Evolutionary conservation across 2,329 filamentous ascomycete species (phyloP), one percentile per base, ranked within the genome.

Genomic region (Stylonectria norvegica): DNA sequence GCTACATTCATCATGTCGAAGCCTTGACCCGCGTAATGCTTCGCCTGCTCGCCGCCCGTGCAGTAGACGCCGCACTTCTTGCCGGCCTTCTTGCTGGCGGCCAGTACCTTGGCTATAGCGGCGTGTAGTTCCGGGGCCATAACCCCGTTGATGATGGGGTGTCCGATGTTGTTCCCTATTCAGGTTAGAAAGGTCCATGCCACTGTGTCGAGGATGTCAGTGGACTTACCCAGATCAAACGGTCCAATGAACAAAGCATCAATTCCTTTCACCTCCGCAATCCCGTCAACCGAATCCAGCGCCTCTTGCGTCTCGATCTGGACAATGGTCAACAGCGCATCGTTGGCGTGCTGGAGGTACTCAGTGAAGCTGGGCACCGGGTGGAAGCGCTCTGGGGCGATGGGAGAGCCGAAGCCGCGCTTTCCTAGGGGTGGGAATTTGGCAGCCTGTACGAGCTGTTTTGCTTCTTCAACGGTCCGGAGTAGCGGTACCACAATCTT

Each of bases 271-370:
- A 81, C 67, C 15, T 73, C 68, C 29, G 78, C 79, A 58, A 85
- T 85, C 34, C 75, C 76, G 22, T 83, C 79, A 1, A 84, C 72
- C 10, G 64, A 63, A 1, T 78, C 73, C 11, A 85, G 64, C 1
- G 80, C 80, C 57, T 83, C 79, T 45, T 68, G 66, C 1, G 81
- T 84, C 64, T 85, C 81, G 37, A 85, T 84, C 59, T 85, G 81
- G 9, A 84, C 78, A 64, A 83, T 81, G 12, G 77, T 82, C 42
- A 85, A 57, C 16, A 85, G 67, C 20, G 61, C 50, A 38, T 73
- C 64, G 45, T 76, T 75, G 31, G 73, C 73, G 28, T 70, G 64
- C 44, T 69, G 63, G 50, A 76, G 66, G 43, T 76, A 76, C 38
- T 74, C 67, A 3, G 68, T 69, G 15, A 70, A 68, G 5, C 60